Evolutionary conservation across 352 stramenopile genomes (phyloP).

Genomic region (Aphanomyces stellatus): DNA sequence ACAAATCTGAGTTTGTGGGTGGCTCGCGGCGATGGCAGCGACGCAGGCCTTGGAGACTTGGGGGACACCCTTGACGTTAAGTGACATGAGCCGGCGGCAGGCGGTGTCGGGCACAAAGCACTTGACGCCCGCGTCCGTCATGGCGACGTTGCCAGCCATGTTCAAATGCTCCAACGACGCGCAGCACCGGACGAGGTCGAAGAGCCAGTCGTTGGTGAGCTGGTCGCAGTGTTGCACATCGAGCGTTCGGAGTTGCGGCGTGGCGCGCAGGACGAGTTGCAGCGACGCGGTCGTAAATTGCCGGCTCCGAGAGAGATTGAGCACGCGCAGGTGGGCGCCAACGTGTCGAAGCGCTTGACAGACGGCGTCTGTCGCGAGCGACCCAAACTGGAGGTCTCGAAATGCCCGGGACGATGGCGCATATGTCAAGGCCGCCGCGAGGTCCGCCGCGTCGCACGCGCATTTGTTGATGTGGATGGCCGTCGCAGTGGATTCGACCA

Average conservation of each 20-base stretch:
- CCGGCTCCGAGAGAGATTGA: slow-evolving; percentile 61
- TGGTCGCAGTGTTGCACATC: slow-evolving; percentile 74
- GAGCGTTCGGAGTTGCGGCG: slow-evolving; percentile 31
- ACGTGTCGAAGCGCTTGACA: slow-evolving; percentile 34
- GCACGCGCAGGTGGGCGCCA: slow-evolving; percentile 27
- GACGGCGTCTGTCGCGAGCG: slow-evolving; percentile 52
- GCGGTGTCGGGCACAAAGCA: slow-evolving; percentile 16
- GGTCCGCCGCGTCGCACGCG: slow-evolving; percentile 39
- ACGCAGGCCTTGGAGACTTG: slow-evolving; percentile 45
- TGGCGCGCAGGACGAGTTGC: slow-evolving; percentile 30
- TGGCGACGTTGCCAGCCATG: slow-evolving; percentile 61
- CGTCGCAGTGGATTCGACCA: slow-evolving; percentile 24
- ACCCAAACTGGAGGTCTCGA: slow-evolving; percentile 45
- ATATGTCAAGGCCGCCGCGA: slow-evolving; percentile 26
- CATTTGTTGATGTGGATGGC: slow-evolving; percentile 48
- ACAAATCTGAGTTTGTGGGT: slow-evolving; percentile 32
- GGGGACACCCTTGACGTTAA: slow-evolving; percentile 55
- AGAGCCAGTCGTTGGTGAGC: slow-evolving; percentile 37
- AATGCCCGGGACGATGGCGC: slow-evolving; percentile 23
- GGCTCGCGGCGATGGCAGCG: slow-evolving; percentile 28
- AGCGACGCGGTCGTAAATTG: slow-evolving; percentile 60
- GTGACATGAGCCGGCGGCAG: slow-evolving; percentile 28
- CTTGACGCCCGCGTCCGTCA: slow-evolving; percentile 43
- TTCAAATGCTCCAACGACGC: slow-evolving; percentile 39
- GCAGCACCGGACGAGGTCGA: slow-evolving; percentile 29